These are phyloP conservation scores for Drechslerella dactyloides DNA, from an alignment of 2,329 filamentous ascomycete species.

Conservation along the genomic window DNA sequence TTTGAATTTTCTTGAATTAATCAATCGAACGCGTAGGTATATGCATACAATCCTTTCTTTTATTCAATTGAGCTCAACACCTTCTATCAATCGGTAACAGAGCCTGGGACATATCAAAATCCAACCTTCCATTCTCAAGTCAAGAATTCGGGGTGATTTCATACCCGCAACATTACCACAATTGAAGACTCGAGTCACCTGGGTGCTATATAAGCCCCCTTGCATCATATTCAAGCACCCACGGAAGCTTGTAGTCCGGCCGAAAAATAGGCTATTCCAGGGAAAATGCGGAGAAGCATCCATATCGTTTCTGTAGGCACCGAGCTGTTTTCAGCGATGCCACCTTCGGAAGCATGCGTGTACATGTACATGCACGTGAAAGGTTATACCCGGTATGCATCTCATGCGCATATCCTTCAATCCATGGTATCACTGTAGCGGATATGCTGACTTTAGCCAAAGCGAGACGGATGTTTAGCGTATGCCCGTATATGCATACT, in stretches of 20 bases:
- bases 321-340: too few species aligned
- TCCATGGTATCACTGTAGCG: not conserved
- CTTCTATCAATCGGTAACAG: too few species aligned
- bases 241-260: conserved; percentile 50
- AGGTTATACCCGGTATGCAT: not conserved
- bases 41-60: too few species aligned
- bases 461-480: conserved; percentile 28
- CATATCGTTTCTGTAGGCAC: conserved; percentile 11
- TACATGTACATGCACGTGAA: conserved; percentile 2
- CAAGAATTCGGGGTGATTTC: too few species aligned
- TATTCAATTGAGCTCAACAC: too few species aligned
- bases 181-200: not conserved
- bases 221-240: conserved; percentile 17
- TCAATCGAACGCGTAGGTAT: too few species aligned
- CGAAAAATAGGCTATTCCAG: conserved; percentile 44
- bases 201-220: conserved; percentile 7
- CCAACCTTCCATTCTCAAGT: too few species aligned
- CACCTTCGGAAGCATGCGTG: not conserved
- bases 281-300: conserved; percentile 28
- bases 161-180: too few species aligned
- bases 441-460: conserved; percentile 28
- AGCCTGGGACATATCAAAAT: too few species aligned
- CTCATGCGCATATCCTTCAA: not conserved
- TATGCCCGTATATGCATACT: conserved; percentile 5
- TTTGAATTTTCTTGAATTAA: too few species aligned